Conservation (phyloP, 78 protist species). For the Pigoraptor vietnamica region DNA sequence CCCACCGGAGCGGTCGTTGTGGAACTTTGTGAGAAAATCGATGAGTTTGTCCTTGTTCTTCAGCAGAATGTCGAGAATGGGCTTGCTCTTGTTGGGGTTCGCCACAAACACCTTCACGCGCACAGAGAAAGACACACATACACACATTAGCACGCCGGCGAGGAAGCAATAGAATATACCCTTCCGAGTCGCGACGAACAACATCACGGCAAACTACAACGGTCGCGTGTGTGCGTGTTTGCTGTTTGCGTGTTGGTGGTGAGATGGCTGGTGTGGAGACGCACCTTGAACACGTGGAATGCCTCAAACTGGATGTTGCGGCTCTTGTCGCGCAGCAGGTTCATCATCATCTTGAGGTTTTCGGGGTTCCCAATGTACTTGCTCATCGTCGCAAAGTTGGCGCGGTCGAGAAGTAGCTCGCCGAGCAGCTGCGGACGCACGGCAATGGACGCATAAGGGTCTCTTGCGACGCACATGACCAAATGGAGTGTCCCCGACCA, state of each 20-base stretch:
- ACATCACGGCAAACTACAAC: not conserved
- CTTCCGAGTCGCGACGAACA: not conserved
- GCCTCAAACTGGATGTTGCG: conserved; percentile 92
- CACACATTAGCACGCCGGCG: not conserved
- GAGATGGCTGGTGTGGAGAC: not conserved
- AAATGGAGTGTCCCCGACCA: no score
- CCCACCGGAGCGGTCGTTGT: conserved; percentile 59
- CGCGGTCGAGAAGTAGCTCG: conserved; percentile 88
- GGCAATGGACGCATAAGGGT: no score
- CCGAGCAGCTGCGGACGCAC: conserved; percentile 74
- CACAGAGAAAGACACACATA: not conserved
- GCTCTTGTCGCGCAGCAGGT: conserved; percentile 70
- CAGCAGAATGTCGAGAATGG: conserved; percentile 67
- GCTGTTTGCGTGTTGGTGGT: not conserved
- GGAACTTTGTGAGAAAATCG: conserved; percentile 77
- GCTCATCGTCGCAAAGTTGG: conserved; percentile 88
- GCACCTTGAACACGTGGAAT: conserved; percentile 94
- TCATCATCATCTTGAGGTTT: conserved; percentile 89
- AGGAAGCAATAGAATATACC: not conserved
- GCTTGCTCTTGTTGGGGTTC: conserved; percentile 89
- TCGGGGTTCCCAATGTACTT: conserved; percentile 68
- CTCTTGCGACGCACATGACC: no score
- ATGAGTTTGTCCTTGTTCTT: conserved; percentile 82
- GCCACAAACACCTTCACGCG: conserved; percentile 87
- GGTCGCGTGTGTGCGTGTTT: not conserved